Evolutionary conservation across 441 rosid genomes (phyloP), one percentile per base, ranked within the genome.

Genomic region (Geranium incanum): DNA sequence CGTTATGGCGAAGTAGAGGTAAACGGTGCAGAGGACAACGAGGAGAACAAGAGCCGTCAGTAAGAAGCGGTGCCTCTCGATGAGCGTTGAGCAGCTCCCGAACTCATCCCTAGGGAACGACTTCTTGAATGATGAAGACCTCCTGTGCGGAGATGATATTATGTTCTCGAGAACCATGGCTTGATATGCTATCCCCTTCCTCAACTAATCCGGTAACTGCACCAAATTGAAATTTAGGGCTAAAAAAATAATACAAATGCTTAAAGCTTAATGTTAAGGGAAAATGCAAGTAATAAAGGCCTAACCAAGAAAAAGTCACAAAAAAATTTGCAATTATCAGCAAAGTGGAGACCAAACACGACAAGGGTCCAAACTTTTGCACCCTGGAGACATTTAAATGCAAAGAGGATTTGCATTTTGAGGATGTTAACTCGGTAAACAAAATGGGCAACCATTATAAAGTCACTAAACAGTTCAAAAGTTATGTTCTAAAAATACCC

Each of bases 1-100:
- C 3, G 67, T 64, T 23, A 64, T 38, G 15, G 67, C 67, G n/a
- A 64, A 64, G 16, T 64, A 64, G 38, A 64, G 67, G 33, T 64
- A 64, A 33, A 64, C 36, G 5, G 67, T 64, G 5, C 67, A 64
- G 38, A 64, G 39, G 11, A 64, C 12, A 3, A 28, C 67, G n/a
- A 64, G 39, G 67, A 64, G 67, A 64, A 28, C n/a, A 11, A 64
- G 67, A 0, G 67, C 67, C 2, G 67, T 64, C 28, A 64, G n/a
- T 13, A 64, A 33, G 67, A 64, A 64, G 8, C 67, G 67, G 28
- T 64, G 67, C 39, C 67, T 23, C 4, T 33, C 16, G n/a, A 33
- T 12, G 5, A 64, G 37, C 11, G 37, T 64, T 3, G 67, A 64
- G 36, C 39, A 64, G 38, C 67, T 64, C 37, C 67, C 67, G 2